Conservation (phyloP, 2,329 filamentous ascomycete genomes). For the Paracorniculantispora psalliotae region DNA sequence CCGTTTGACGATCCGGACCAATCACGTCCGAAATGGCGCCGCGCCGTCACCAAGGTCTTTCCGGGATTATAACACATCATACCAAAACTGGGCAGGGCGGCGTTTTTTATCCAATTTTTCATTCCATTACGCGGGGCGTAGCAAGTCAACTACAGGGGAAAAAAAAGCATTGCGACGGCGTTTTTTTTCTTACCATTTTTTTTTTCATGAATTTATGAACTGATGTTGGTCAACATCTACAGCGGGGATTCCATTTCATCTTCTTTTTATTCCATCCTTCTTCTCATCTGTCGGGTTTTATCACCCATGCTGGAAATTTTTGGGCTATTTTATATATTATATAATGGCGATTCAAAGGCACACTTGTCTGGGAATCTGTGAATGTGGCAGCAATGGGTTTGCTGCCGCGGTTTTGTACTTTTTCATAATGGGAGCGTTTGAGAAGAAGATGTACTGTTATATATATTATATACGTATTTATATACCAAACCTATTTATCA, state of each 20-base stretch:
- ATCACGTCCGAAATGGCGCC: slow-evolving; percentile 36
- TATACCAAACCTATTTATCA: not conserved
- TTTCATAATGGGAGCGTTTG: not conserved
- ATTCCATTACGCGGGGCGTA: not conserved
- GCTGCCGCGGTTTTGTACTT: not conserved
- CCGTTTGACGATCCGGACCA: slow-evolving; percentile 40
- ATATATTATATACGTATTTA: not conserved
- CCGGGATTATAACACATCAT: slow-evolving; percentile 27
- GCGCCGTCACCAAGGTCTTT: slow-evolving; percentile 39
- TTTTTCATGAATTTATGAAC: slow-evolving; percentile 8
- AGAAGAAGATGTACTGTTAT: not conserved
- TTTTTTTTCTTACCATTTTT: not conserved
- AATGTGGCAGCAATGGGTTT: no score
- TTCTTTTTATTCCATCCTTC: not conserved
- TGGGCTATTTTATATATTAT: not conserved
- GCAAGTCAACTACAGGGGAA: not conserved
- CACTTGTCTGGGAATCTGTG: no score
- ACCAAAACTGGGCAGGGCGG: not conserved
- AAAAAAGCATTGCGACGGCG: slow-evolving; percentile 12
- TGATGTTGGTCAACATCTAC: slow-evolving; percentile 1
- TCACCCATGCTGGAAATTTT: not conserved
- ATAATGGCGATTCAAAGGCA: not conserved
- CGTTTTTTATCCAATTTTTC: not conserved
- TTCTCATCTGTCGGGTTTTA: not conserved
- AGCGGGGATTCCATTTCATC: not conserved